Evolutionary conservation across 2,329 filamentous ascomycete species (phyloP).

Genomic region (Phyllosticta ampelicida): DNA sequence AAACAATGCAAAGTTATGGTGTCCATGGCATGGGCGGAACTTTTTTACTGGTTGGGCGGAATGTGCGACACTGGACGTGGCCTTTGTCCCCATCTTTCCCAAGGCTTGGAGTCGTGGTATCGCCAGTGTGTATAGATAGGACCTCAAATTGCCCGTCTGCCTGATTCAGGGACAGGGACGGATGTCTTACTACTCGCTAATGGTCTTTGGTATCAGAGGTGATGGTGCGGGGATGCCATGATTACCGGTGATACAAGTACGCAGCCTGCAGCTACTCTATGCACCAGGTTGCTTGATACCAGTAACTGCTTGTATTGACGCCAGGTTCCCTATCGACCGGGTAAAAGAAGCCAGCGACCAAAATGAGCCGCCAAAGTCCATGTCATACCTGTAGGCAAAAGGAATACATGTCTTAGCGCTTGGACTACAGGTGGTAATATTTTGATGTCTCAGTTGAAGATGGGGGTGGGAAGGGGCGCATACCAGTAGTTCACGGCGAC

Average conservation of each 20-base stretch:
- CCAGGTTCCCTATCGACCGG: conserved; percentile 17
- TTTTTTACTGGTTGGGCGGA: neutral
- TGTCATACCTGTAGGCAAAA: conserved; percentile 48
- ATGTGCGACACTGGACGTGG: neutral
- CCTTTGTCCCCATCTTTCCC: neutral
- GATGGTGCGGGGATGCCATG: neutral
- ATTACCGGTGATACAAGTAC: neutral
- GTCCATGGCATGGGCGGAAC: neutral
- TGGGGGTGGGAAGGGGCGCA: neutral
- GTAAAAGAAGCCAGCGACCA: conserved; percentile 51
- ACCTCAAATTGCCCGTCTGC: neutral
- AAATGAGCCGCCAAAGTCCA: conserved; percentile 61
- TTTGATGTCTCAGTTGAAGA: neutral
- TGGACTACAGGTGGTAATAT: neutral
- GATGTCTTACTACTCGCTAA: neutral
- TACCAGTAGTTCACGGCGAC: conserved; percentile 70
- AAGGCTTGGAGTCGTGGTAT: neutral
- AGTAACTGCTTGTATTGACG: neutral
- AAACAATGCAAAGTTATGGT: no score
- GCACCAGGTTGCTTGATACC: neutral
- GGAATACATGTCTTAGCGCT: neutral
- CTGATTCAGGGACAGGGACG: neutral
- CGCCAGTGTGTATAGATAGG: neutral
- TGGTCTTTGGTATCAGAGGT: neutral
- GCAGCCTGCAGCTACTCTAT: neutral